Evolutionary conservation across 257 asterid species (phyloP), one percentile per base, ranked within the genome.

Genomic region (Leptodermis oblonga): DNA sequence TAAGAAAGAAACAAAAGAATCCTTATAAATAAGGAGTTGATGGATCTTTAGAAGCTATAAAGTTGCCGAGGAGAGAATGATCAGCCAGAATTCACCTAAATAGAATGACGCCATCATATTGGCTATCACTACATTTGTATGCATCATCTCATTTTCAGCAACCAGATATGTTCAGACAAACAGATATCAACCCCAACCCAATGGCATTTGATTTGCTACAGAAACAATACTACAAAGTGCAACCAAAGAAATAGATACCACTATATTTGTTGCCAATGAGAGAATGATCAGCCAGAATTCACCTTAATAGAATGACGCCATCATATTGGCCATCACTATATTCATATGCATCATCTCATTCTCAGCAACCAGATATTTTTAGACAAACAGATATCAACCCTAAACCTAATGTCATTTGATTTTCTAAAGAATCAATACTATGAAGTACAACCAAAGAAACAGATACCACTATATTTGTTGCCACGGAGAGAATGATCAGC

Each of bases 401-500:
- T n/a, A n/a, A n/a, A n/a, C n/a, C n/a, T n/a, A n/a, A 51, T 51
- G 28, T n/a, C 58, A 49, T 46, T 46, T 13, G 6, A 14, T 1
- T 45, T 45, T 45, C 14, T 39, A 39, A 39, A 12, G 52, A 45
- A 17, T 17, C 53, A 46, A 17, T 46, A 22, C 18, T 22, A 46
- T 46, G 14, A 12, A 45, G 20, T 45, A 10, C 51, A 46, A 0
- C n/a, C n/a, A 15, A 46, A 46, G 18, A 22, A 7, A 46, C 53
- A 46, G 53, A 46, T 46, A 46, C 18, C 20, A 45, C 14, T 46
- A 22, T 46, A 49, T 49, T 49, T 49, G 18, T 25, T n/a, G 7
- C 23, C 4, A 15, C 18, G 20, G 14, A 51, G 65, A 67, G 68
- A 72, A 66, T 42, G 59, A 56, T 55, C 59, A 72, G 69, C 63